phyloP scores from a whole-genome alignment of 345 rosid species.

The Excoecaria agallocha region DNA sequence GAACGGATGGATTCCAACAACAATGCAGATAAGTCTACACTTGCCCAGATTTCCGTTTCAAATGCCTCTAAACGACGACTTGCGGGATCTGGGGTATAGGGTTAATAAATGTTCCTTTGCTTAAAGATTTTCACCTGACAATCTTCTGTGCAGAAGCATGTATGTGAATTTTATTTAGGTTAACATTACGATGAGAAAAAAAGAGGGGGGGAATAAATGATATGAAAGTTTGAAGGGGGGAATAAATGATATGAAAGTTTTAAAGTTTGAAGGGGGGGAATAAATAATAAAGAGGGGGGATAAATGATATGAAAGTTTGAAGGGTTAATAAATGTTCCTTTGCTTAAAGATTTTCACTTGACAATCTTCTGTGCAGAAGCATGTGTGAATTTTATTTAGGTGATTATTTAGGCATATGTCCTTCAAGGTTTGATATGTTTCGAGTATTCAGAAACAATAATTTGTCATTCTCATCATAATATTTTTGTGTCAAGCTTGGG shows the following conservation, averaged over 20 bases:
- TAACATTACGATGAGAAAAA: background rate
- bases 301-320: background rate
- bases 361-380: background rate
- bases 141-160: background rate
- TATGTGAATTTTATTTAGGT: conserved; percentile 9
- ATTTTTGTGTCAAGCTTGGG: background rate
- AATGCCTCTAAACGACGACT: conserved; percentile 84
- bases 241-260: too few relatives aligned
- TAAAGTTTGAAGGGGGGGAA: too few relatives aligned
- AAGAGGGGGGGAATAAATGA: too few relatives aligned
- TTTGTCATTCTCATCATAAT: background rate
- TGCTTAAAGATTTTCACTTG: background rate
- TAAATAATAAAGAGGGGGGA: too few relatives aligned
- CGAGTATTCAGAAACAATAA: background rate
- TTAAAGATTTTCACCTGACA: background rate
- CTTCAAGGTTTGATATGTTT: background rate
- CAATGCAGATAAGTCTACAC: conserved; percentile 39
- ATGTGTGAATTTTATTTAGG: background rate
- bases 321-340: conserved; percentile 10
- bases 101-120: conserved; percentile 8
- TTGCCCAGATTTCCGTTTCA: conserved; percentile 69
- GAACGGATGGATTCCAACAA: conserved; percentile 50
- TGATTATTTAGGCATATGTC: too few relatives aligned
- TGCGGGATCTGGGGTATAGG: conserved; percentile 61
- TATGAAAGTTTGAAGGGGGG: too few relatives aligned